Evolutionary conservation across 2,329 filamentous ascomycete species (phyloP), one percentile per base, ranked within the genome.

Genomic region (Neonectria neomacrospora): DNA sequence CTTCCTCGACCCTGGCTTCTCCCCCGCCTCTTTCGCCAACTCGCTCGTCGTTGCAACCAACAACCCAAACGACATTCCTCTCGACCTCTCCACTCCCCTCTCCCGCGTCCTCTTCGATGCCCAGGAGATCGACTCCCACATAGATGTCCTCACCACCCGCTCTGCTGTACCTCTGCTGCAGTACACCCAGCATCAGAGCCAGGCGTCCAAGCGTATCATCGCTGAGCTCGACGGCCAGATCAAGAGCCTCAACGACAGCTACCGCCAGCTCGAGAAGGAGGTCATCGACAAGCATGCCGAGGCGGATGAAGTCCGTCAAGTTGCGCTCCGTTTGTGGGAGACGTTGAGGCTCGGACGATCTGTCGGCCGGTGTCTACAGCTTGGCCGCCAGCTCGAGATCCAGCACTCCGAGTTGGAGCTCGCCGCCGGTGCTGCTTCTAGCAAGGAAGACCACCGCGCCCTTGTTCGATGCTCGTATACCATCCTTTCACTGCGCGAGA

Each of bases 111-210:
- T 98, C 7, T 99, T 99, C 80, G 96, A 99, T 79, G 90, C 96
- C 3, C 96, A 98, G 76, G 96, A 98, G 79, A 91, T 99, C 69
- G 95, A 98, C 80, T 97, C 94, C 0, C 94, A 97, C 76, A 97
- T 99, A 67, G 93, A 99, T 77, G 87, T 88, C 3, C 86, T 98
- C 42, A 96, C 95, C 6, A 96, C 94, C 2, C 90, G 91, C 67
- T 92, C 90, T 28, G 94, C 96, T 3, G 81, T 95, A 0, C 92
- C 94, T 0, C 84, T 99, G 28, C 86, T 99, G 20, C 82, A 89
- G 30, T 86, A 97, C 78, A 96, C 94, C 3, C 85, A 89, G 64
- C 82, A 87, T 45, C 92, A 96, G 77, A 91, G 89, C 14, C 85
- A 88, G 32, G 89, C 93, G 2, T 93, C 91, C 69, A 84, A 86